Evolutionary conservation across 495 filamentous ascomycete species (phyloP).

Genomic region (Aspergillus kassunensis): DNA sequence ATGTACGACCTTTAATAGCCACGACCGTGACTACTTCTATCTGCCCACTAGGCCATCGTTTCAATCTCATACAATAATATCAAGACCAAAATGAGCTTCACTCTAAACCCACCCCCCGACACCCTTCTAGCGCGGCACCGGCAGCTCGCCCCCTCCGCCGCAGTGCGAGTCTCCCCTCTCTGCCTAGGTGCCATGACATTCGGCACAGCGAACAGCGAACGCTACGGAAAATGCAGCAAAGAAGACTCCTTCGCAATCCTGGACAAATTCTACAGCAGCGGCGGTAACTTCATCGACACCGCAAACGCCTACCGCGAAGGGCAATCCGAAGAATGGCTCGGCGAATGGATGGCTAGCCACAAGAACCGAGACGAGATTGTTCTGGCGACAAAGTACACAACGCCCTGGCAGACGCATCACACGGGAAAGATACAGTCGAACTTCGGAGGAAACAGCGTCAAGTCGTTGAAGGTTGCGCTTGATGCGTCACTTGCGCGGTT

Average conservation of each 20-base stretch:
- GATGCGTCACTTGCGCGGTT: conserved; percentile 52
- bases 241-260: conserved; percentile 60
- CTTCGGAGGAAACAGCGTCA: conserved; percentile 53
- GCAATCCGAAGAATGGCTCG: conserved; percentile 66
- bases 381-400: conserved; percentile 70
- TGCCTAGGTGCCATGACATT: conserved; percentile 61
- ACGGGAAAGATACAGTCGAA: conserved; percentile 44
- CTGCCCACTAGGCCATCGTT: too few relatives aligned
- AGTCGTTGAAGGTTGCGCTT: conserved; percentile 53
- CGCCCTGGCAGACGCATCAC: conserved; percentile 27
- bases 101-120: not conserved
- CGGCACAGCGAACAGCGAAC: conserved; percentile 43
- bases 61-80: too few relatives aligned
- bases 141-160: conserved; percentile 51
- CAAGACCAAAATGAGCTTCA: not conserved
- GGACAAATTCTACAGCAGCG: conserved; percentile 61
- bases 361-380: conserved; percentile 66
- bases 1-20: too few relatives aligned
- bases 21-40: too few relatives aligned
- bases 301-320: conserved; percentile 61
- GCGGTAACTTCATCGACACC: conserved; percentile 79
- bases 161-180: conserved; percentile 54
- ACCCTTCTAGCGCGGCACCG: conserved; percentile 49
- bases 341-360: conserved; percentile 67
- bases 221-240: conserved; percentile 54